phyloP scores from a whole-genome alignment of 257 asterid genomes.

The Scutellaria galericulata region DNA sequence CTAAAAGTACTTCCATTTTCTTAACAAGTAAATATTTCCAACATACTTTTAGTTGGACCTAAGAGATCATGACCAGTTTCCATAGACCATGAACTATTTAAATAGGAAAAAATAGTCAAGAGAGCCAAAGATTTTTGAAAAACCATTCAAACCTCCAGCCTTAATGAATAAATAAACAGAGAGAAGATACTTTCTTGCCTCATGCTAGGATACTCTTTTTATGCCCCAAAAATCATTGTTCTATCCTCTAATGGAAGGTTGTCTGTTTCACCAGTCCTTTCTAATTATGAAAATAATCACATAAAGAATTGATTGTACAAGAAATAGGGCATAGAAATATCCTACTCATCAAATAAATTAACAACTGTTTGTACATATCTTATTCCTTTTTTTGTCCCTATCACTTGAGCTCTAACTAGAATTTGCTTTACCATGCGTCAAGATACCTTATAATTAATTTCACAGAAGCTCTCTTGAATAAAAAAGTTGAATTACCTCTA shows the following conservation, averaged over 20 bases:
- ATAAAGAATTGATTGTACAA: constrained; percentile 15
- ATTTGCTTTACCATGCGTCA: constrained; percentile 18
- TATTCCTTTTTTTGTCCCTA: not conserved
- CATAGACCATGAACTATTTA: constrained; percentile 18
- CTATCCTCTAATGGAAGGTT: constrained; percentile 5
- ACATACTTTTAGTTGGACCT: not conserved
- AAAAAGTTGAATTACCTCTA: constrained; percentile 73
- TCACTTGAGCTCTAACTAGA: constrained; percentile 22
- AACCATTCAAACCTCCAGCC: not conserved
- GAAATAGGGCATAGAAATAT: not conserved
- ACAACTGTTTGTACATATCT: not conserved
- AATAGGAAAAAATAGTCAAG: constrained; percentile 14
- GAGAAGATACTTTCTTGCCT: constrained; percentile 7
- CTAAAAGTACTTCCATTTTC: not conserved
- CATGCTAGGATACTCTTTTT: constrained; percentile 7
- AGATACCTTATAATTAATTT: not conserved
- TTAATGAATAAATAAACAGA: not conserved
- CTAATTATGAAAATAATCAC: constrained; percentile 1
- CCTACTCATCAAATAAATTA: constrained; percentile 10
- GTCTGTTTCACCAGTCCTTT: not conserved
- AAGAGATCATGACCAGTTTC: constrained; percentile 20
- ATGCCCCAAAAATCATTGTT: not conserved
- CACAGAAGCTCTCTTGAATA: not conserved
- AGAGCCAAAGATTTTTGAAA: not conserved
- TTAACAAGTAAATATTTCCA: not conserved